phyloP scores from a whole-genome alignment of 148 eudicot genomes.

The Silene conica region DNA sequence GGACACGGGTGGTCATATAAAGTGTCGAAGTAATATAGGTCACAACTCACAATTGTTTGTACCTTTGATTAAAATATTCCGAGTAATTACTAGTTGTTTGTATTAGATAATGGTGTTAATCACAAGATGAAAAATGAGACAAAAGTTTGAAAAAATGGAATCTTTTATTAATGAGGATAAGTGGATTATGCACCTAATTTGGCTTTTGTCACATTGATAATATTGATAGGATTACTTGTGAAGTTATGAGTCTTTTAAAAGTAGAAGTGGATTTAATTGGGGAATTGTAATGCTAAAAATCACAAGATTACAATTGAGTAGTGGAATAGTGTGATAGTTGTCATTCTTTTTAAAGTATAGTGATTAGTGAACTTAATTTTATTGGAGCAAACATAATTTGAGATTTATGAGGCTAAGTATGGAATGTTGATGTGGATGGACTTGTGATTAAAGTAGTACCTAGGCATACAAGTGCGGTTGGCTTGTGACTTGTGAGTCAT shows the following conservation, averaged over 20 bases:
- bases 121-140: too few species aligned
- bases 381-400: neutral
- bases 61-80: too few species aligned
- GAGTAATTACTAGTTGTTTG: too few species aligned
- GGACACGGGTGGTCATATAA: too few species aligned
- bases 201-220: neutral
- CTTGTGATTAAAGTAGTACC: neutral
- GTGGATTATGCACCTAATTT: neutral
- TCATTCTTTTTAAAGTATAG: constrained; percentile 4
- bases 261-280: neutral
- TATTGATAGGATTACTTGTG: too few species aligned
- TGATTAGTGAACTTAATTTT: neutral
- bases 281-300: neutral
- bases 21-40: too few species aligned
- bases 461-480: neutral
- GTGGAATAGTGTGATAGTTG: neutral
- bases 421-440: constrained; percentile 14
- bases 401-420: neutral
- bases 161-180: neutral
- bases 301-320: neutral
- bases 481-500: constrained; percentile 19
- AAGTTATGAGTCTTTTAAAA: too few species aligned
- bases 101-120: too few species aligned
- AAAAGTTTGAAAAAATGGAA: too few species aligned
- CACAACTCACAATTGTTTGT: too few species aligned